These are phyloP conservation scores for Otatea glauca DNA, from an alignment of 176 grass and related monocot species.

Conservation along the genomic window DNA sequence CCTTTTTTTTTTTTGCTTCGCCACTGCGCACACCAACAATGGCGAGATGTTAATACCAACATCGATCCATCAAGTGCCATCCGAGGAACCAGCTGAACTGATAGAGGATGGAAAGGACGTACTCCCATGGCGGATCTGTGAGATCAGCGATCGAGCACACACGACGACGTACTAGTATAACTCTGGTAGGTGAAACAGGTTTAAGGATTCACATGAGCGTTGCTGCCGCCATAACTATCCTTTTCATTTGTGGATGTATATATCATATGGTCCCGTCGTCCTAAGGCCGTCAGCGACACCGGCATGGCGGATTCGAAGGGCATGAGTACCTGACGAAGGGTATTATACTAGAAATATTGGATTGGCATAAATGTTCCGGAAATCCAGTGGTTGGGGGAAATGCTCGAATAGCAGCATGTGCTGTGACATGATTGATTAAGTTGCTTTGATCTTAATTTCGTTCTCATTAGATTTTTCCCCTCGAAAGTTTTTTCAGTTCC, in stretches of 20 bases:
- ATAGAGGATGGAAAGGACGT: not conserved
- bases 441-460: not conserved
- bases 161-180: conserved; percentile 18
- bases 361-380: conserved; percentile 28
- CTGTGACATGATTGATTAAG: not conserved
- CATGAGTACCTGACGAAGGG: not conserved
- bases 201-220: conserved; percentile 49
- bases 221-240: conserved; percentile 48
- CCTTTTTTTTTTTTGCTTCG: too few species aligned
- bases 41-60: not conserved
- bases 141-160: not conserved
- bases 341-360: conserved; percentile 26
- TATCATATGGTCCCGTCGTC: conserved; percentile 43
- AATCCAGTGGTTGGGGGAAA: conserved; percentile 11
- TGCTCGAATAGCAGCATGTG: not conserved
- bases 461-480: not conserved
- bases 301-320: conserved; percentile 38
- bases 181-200: conserved; percentile 51
- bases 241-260: conserved; percentile 35
- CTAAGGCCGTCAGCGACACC: conserved; percentile 31
- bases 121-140: not conserved
- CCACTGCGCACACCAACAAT: not conserved
- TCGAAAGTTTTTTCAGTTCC: not conserved
- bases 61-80: conserved; percentile 21
- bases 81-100: not conserved